These are phyloP conservation scores for Fraxinus floribunda DNA, from an alignment of 305 asterid genomes.

Conservation along the genomic window DNA sequence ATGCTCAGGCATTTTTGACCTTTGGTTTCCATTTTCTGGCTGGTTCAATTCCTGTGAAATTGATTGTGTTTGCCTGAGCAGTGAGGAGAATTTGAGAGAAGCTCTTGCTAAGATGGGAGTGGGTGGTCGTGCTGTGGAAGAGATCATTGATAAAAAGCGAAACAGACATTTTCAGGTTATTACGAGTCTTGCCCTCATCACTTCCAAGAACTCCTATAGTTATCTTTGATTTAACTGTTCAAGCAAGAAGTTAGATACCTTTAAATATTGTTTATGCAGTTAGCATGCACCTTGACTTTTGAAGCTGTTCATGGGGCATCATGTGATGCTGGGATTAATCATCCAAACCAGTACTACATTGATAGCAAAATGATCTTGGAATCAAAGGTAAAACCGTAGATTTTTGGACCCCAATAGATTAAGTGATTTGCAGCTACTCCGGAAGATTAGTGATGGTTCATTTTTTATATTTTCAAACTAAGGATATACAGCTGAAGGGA, in stretches of 20 bases:
- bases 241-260: constrained; percentile 12
- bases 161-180: constrained; percentile 84
- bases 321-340: constrained; percentile 89
- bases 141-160: constrained; percentile 75
- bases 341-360: constrained; percentile 83
- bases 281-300: constrained; percentile 95
- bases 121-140: constrained; percentile 61
- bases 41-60: constrained; percentile 8
- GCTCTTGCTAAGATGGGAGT: constrained; percentile 87
- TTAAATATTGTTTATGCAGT: constrained; percentile 41
- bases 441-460: not conserved
- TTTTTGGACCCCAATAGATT: not conserved
- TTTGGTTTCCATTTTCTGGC: constrained; percentile 11
- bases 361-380: constrained; percentile 71
- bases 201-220: constrained; percentile 14
- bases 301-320: constrained; percentile 85
- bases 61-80: constrained; percentile 43
- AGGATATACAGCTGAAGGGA: not conserved
- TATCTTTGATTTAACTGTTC: constrained; percentile 12
- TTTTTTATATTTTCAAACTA: not conserved
- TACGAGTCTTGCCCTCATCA: not conserved
- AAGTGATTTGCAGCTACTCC: constrained; percentile 5
- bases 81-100: constrained; percentile 87
- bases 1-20: constrained; percentile 6
- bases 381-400: constrained; percentile 44